Percentiles rank a stretch among this genome's conserved stretches.
phyloP scores from a whole-genome alignment of 139 green algal genomes.

The Haematococcus lacustris region DNA sequence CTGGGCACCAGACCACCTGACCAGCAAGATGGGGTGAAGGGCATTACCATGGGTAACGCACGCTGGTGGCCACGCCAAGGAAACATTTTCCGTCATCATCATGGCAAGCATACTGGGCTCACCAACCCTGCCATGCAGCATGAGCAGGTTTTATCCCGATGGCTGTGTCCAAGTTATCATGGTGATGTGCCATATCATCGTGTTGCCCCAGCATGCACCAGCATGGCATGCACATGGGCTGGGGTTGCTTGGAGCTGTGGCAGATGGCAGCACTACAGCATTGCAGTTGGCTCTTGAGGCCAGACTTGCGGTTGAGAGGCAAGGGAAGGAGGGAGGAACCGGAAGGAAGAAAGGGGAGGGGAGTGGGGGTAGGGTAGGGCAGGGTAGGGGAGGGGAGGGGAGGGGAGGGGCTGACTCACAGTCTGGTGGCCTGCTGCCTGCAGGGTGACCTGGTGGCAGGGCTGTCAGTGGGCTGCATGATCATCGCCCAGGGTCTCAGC shows the following conservation, averaged over 20 bases:
- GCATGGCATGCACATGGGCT: no score
- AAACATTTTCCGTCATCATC: no score
- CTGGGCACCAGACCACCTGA: no score
- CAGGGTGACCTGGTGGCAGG: conserved; percentile 1
- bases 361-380: background rate
- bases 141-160: no score
- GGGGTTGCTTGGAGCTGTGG: background rate
- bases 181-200: no score
- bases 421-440: background rate
- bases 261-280: background rate
- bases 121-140: no score
- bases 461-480: conserved; percentile 1
- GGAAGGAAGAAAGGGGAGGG: background rate
- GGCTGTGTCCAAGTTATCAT: no score
- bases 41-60: no score
- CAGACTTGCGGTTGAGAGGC: background rate
- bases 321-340: background rate
- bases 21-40: no score
- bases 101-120: no score
- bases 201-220: no score
- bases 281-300: background rate
- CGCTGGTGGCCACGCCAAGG: no score
- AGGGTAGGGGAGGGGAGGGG: background rate
- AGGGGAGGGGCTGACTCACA: background rate
- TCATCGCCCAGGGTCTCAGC: conserved; percentile 36